phyloP scores from a whole-genome alignment of 1,284 basidiomycete species.

The Erythrobasidium hasegawianum region DNA sequence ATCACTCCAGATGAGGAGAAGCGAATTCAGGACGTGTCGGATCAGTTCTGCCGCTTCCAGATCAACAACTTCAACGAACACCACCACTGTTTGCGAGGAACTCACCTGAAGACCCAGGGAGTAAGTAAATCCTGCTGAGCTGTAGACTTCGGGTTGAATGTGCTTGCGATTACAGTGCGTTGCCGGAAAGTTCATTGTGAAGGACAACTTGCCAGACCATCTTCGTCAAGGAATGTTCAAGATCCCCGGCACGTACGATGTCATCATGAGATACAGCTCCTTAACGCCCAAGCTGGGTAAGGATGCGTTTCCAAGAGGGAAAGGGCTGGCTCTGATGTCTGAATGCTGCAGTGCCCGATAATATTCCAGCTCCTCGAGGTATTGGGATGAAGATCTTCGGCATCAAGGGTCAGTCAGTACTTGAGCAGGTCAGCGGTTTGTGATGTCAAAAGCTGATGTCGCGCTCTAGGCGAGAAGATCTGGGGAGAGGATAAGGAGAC shows the following conservation, averaged over 20 bases:
- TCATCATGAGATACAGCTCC: conserved; percentile 42
- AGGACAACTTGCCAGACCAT: conserved; percentile 41
- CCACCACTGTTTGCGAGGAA: conserved; percentile 31
- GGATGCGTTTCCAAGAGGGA: background rate
- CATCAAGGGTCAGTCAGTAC: conserved; percentile 39
- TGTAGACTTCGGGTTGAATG: no score
- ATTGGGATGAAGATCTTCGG: conserved; percentile 45
- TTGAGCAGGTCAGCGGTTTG: conserved; percentile 33
- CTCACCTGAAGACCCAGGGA: conserved; percentile 34
- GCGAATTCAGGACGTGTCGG: conserved; percentile 40
- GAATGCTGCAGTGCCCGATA: conserved; percentile 41
- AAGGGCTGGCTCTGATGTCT: background rate
- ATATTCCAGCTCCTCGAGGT: conserved; percentile 44
- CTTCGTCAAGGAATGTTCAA: conserved; percentile 44
- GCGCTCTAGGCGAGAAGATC: conserved; percentile 24
- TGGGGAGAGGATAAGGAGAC: conserved; percentile 42
- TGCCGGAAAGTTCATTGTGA: conserved; percentile 41
- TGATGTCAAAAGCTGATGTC: background rate
- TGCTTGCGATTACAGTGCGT: conserved; percentile 37
- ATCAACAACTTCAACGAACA: conserved; percentile 37
- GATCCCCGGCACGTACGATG: conserved; percentile 39
- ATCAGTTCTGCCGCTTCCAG: conserved; percentile 44
- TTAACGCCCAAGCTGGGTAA: conserved; percentile 40
- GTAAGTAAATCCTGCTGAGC: background rate
- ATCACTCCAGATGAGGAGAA: conserved; percentile 42